Percentiles rank a stretch among this genome's conserved stretches.
Evolutionary conservation across 129 eudicot species (phyloP).

Genomic region (Pseudognaphalium luteoalbum): DNA sequence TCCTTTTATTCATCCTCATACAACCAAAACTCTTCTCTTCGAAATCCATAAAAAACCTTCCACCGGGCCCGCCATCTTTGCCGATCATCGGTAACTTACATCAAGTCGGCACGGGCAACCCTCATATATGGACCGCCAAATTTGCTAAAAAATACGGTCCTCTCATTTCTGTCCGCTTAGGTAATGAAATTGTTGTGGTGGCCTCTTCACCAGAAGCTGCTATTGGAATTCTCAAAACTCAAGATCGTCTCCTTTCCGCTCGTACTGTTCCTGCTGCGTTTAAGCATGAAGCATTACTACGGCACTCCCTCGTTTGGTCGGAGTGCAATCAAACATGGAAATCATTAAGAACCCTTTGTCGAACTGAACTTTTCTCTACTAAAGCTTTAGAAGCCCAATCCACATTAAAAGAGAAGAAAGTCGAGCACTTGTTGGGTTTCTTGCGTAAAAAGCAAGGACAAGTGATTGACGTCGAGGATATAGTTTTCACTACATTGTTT

Average conservation of each 20-base stretch:
- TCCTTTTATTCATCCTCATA: too few species aligned
- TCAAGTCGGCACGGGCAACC: background rate
- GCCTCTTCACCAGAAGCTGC: too few species aligned
- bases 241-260: slow-evolving; percentile 29
- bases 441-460: background rate
- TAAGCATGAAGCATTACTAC: background rate
- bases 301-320: slow-evolving; percentile 11
- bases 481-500: slow-evolving; percentile 32
- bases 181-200: too few species aligned
- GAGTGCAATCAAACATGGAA: background rate
- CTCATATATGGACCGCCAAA: too few species aligned
- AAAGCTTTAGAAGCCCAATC: slow-evolving; percentile 20
- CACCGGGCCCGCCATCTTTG: too few species aligned
- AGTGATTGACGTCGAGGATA: slow-evolving; percentile 30
- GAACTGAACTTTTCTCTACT: slow-evolving; percentile 24
- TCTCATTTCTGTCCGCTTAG: background rate
- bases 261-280: slow-evolving; percentile 17
- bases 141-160: slow-evolving; percentile 22
- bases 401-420: slow-evolving; percentile 16
- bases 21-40: too few species aligned
- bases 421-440: background rate
- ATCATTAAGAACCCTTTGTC: slow-evolving; percentile 7
- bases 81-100: too few species aligned
- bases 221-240: slow-evolving; percentile 19
- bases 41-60: too few species aligned